phyloP scores from a whole-genome alignment of 1,284 basidiomycete genomes.

The Leccinum griseonigrum region DNA sequence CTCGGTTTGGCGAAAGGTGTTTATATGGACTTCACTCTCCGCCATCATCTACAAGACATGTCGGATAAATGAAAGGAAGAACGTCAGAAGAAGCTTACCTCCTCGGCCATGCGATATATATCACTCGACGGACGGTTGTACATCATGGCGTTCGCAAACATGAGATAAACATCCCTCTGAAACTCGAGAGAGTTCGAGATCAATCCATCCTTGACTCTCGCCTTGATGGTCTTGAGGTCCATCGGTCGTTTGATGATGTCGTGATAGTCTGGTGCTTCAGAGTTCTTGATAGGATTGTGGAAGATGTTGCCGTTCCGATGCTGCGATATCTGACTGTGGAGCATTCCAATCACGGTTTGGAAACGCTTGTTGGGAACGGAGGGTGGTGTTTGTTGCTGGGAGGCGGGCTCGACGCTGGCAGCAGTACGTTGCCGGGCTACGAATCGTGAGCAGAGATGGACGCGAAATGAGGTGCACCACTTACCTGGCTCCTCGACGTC shows the following conservation, averaged over 20 bases:
- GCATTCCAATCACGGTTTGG: constrained; percentile 75
- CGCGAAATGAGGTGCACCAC: neutral
- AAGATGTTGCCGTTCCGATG: constrained; percentile 89
- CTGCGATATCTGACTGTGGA: constrained; percentile 79
- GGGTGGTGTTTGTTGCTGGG: constrained; percentile 29
- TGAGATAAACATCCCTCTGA: constrained; percentile 84
- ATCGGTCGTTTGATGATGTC: constrained; percentile 90
- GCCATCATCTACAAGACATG: constrained; percentile 71
- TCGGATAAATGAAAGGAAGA: constrained; percentile 1
- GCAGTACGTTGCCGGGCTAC: constrained; percentile 24
- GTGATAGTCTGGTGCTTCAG: constrained; percentile 87
- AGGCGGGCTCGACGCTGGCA: constrained; percentile 14
- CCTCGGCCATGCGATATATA: constrained; percentile 86
- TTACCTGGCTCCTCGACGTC: constrained; percentile 64
- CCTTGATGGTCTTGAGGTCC: constrained; percentile 89
- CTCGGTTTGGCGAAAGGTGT: constrained; percentile 74
- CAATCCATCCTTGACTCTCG: constrained; percentile 76
- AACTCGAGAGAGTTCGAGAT: constrained; percentile 83
- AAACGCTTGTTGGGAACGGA: constrained; percentile 62
- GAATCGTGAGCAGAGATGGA: constrained; percentile 9
- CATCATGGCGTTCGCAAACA: constrained; percentile 97
- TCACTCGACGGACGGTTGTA: constrained; percentile 86
- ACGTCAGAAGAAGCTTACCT: constrained; percentile 49
- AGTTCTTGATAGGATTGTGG: constrained; percentile 83
- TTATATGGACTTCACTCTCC: constrained; percentile 76